Conservation (phyloP, 164 flowering plant genomes). For the Cinnamomum chago region DNA sequence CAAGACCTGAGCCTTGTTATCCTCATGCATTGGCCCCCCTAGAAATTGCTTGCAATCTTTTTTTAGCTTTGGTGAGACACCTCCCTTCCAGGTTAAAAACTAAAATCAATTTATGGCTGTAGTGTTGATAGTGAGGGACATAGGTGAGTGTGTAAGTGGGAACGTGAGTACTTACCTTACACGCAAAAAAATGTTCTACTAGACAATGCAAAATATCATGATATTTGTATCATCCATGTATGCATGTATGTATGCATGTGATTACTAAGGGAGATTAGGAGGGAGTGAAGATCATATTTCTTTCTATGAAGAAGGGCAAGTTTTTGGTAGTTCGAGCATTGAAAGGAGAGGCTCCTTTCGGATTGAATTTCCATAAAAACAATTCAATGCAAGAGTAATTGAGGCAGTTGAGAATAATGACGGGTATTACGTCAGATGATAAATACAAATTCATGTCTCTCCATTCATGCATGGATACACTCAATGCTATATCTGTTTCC, state of each 20-base stretch:
- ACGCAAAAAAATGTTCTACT: too few species aligned
- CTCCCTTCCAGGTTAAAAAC: too few species aligned
- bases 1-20: too few species aligned
- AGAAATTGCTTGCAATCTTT: too few species aligned
- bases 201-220: too few species aligned
- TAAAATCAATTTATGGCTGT: too few species aligned
- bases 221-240: neutral
- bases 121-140: too few species aligned
- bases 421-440: slow-evolving; percentile 63
- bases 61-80: too few species aligned
- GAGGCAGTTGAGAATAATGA: slow-evolving; percentile 79
- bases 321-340: slow-evolving; percentile 4
- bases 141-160: too few species aligned
- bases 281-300: neutral
- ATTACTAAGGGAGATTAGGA: neutral
- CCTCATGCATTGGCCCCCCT: too few species aligned
- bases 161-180: too few species aligned
- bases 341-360: slow-evolving; percentile 1
- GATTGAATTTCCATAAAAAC: slow-evolving; percentile 45
- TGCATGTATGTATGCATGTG: neutral
- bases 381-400: slow-evolving; percentile 75
- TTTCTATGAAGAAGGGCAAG: neutral
- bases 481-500: slow-evolving; percentile 3
- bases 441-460: slow-evolving; percentile 59
- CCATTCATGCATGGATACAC: neutral